Base-by-base conservation (phyloP, 2,329 filamentous ascomycete genomes). In the Pyricularia sp. region DNA sequence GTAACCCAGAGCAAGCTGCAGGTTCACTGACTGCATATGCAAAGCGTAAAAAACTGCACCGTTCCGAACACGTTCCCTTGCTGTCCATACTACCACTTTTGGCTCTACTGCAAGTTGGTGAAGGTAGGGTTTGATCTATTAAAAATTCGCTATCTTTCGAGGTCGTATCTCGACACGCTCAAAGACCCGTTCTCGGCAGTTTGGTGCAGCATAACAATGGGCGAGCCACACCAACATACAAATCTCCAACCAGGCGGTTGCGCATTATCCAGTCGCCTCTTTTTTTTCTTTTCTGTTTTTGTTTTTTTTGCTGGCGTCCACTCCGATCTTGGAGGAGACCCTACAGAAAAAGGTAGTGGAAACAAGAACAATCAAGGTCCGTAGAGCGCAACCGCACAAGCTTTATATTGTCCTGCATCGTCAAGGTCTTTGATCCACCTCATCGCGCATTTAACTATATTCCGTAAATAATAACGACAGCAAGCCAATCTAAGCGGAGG, bases 401-500 rank as follows among this genome's bases (percentile, higher is more conserved):
- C 40, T 49, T 49, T 49, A 12, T n/a, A 49, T 49, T 49, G 40
- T 49, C 40, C 33, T 49, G 40, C 40, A 49, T n/a, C 16, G 7
- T 49, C 40, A 49, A 19, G 40, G 40, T 49, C 16, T 49, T 49
- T 49, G 19, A n/a, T 49, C 40, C 40, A 28, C 22, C 22, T 26
- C 22, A 57, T 26, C 24, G 22, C 53, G 12, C n/a, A 57, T 26
- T 24, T 26, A 24, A 57, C n/a, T 26, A 12, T n/a, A 65, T 64
- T 40, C 28, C 16, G 53, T 30, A 30, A n/a, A 55, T 35, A 12
- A 44, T 57, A 4, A 44, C 5, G 24, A 63, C 60, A 16, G 10
- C 35, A 60, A 49, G 19, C 31, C 16, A 30, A 28, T 28, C 66
- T 71, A 71, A 65, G 68, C 68, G 63, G 64, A 65, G 7, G 66